A percentile compares a stretch with the other conserved stretches of the same genome.
phyloP scores from a whole-genome alignment of 1,284 basidiomycete species.

The Inonotus hispidus region DNA sequence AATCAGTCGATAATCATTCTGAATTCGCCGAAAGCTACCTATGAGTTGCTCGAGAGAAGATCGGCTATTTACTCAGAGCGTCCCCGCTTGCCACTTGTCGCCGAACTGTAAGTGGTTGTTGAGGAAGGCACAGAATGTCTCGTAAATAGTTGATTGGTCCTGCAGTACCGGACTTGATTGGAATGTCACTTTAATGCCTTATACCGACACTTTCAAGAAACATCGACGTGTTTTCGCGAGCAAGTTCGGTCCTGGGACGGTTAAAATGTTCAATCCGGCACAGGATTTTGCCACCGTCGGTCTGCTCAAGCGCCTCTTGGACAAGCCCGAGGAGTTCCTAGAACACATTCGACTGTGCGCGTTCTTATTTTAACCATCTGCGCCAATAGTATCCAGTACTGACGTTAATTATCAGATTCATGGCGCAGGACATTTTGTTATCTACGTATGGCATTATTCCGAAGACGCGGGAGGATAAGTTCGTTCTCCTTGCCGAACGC shows the following conservation, averaged over 20 bases:
- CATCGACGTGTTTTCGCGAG: conserved; percentile 23
- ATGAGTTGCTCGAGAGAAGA: conserved; percentile 36
- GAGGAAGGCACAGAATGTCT: too few relatives aligned
- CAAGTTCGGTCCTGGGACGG: conserved; percentile 6
- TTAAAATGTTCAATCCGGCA: conserved; percentile 26
- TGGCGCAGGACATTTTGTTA: neutral
- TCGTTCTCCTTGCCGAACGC: neutral
- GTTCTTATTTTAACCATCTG: neutral
- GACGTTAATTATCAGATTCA: neutral
- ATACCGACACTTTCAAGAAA: conserved; percentile 27
- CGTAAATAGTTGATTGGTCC: too few relatives aligned
- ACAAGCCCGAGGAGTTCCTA: conserved; percentile 22
- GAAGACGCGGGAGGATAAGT: neutral
- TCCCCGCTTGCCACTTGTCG: conserved; percentile 22
- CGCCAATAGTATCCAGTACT: too few relatives aligned
- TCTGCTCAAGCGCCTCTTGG: conserved; percentile 21
- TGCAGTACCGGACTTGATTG: too few relatives aligned
- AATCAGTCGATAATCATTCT: conserved; percentile 33
- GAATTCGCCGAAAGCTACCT: conserved; percentile 30
- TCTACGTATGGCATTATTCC: neutral
- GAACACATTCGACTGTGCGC: conserved; percentile 26
- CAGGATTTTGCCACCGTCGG: conserved; percentile 21
- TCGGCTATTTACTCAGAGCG: conserved; percentile 35
- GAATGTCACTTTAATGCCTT: conserved; percentile 20
- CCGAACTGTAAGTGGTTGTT: conserved; percentile 26